A percentile compares a stretch with the other conserved stretches of the same genome.
Evolutionary conservation across 2,329 filamentous ascomycete genomes (phyloP).

Genomic region (Amauroascus verrucosus): DNA sequence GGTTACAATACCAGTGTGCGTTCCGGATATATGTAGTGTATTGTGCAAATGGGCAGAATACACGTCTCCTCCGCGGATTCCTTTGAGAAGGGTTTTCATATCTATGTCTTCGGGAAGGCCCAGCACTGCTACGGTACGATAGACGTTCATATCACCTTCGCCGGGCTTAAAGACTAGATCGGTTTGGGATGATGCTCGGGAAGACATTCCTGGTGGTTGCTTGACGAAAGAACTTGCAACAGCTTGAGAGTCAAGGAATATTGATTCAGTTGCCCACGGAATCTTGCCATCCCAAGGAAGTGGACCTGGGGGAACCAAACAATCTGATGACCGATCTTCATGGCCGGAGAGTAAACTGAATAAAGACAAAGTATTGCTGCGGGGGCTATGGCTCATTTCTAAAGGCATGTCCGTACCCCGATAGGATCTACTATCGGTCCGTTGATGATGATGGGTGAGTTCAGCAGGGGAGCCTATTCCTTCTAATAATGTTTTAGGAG

Average conservation of each 20-base stretch:
- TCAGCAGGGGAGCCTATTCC: constrained; percentile 14
- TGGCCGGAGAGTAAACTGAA: not conserved
- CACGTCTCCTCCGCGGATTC: constrained; percentile 21
- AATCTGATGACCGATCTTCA: not conserved
- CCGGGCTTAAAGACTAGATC: constrained; percentile 26
- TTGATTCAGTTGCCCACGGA: constrained; percentile 6
- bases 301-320: not conserved
- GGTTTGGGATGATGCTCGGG: constrained; percentile 24
- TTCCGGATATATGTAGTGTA: constrained; percentile 23
- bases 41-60: constrained; percentile 25
- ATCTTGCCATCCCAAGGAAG: constrained; percentile 17
- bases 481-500: constrained; percentile 10
- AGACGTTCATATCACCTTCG: constrained; percentile 19
- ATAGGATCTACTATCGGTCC: not conserved
- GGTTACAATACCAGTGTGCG: constrained; percentile 24
- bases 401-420: not conserved
- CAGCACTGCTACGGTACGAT: constrained; percentile 25
- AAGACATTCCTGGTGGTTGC: constrained; percentile 5
- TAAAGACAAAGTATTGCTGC: not conserved
- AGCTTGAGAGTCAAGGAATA: not conserved
- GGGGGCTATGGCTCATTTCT: constrained; percentile 3
- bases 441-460: constrained; percentile 12
- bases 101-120: constrained; percentile 20
- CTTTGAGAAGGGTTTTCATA: constrained; percentile 21
- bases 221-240: not conserved